phyloP scores from a whole-genome alignment of 371 early-diverging fungal genomes.

The Caulochytrium protostelioides region DNA sequence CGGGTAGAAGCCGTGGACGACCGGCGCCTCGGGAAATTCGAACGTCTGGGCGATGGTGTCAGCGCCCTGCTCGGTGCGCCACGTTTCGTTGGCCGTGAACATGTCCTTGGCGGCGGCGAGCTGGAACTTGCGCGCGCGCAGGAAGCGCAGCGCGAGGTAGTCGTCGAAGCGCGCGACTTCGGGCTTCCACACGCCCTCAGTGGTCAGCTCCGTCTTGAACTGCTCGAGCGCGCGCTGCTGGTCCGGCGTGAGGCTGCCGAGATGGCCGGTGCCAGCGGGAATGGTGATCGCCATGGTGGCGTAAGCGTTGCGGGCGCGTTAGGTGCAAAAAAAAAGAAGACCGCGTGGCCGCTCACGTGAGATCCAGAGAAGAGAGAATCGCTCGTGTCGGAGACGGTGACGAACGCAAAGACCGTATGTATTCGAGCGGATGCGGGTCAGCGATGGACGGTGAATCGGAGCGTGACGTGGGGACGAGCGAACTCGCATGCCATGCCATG shows the following conservation, averaged over 20 bases:
- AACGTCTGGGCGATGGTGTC: conserved; percentile 11
- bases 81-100: conserved; percentile 36
- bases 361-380: no score
- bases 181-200: conserved; percentile 6
- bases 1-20: conserved; percentile 26
- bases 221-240: conserved; percentile 26
- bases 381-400: no score
- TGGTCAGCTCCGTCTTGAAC: conserved; percentile 21
- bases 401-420: no score
- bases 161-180: conserved; percentile 37
- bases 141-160: conserved; percentile 39
- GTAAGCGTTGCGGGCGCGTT: no score
- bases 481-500: no score
- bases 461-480: no score
- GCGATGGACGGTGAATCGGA: no score
- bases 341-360: no score
- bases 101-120: conserved; percentile 34
- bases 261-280: conserved; percentile 28
- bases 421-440: no score
- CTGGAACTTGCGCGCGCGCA: conserved; percentile 46
- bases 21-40: conserved; percentile 19
- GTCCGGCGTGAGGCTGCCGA: conserved; percentile 31
- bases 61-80: conserved; percentile 30
- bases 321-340: no score
- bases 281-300: no score